phyloP scores from a whole-genome alignment of 73 alveolate genomes.

The Tetrahymena borealis region DNA sequence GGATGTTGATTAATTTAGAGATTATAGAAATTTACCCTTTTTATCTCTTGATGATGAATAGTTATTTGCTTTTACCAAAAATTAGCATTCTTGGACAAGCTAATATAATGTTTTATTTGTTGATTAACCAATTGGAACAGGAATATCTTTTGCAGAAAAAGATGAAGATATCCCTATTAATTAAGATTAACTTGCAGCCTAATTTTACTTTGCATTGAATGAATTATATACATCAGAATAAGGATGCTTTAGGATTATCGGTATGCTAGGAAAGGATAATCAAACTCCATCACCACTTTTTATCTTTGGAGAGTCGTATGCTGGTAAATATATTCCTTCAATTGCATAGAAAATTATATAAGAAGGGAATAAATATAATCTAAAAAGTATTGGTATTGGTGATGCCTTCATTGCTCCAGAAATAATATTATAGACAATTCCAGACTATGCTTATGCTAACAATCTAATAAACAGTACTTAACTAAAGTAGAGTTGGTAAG shows the following conservation, averaged over 20 bases:
- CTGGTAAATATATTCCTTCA: slow-evolving; percentile 34
- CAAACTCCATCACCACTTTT: slow-evolving; percentile 33
- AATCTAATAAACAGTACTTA: neutral
- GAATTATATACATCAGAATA: neutral
- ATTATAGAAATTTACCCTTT: too few relatives aligned
- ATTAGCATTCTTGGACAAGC: slow-evolving; percentile 14
- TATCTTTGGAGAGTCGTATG: slow-evolving; percentile 39
- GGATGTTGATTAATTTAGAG: neutral
- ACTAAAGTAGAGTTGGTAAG: neutral
- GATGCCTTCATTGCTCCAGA: slow-evolving; percentile 42
- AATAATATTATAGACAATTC: slow-evolving; percentile 6
- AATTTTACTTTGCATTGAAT: slow-evolving; percentile 16
- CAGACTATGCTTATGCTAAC: slow-evolving; percentile 13
- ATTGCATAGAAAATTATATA: slow-evolving; percentile 13
- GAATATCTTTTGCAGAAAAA: slow-evolving; percentile 16
- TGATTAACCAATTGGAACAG: slow-evolving; percentile 41
- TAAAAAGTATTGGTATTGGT: slow-evolving; percentile 29
- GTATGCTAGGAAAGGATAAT: neutral
- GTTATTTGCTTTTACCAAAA: neutral
- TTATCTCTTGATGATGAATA: too few relatives aligned
- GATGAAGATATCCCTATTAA: slow-evolving; percentile 24
- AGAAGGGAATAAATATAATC: neutral
- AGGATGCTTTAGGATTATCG: neutral
- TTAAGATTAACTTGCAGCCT: slow-evolving; percentile 12
- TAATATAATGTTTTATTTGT: slow-evolving; percentile 27